A percentile compares a stretch with the other conserved stretches of the same genome.
phyloP scores from a whole-genome alignment of 176 grass and related monocot species.

The Lolium perenne region DNA sequence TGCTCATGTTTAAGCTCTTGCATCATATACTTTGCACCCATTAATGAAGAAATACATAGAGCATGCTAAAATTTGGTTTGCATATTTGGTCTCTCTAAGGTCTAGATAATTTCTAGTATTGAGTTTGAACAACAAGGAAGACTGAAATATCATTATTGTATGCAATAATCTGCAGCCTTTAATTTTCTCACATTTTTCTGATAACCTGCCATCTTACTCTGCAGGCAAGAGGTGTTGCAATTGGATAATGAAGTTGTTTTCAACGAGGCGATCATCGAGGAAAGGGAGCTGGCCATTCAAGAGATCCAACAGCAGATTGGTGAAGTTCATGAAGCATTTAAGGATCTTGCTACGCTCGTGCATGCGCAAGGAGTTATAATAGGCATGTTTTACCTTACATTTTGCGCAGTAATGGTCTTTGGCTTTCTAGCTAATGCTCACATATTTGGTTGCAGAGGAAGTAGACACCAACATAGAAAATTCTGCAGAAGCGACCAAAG shows the following conservation, averaged over 20 bases:
- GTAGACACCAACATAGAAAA: slow-evolving; percentile 82
- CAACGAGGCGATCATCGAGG: slow-evolving; percentile 95
- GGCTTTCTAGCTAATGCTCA: slow-evolving; percentile 18
- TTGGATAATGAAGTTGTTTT: slow-evolving; percentile 97
- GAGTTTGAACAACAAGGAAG: too few species aligned
- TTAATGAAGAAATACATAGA: too few species aligned
- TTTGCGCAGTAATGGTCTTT: slow-evolving; percentile 6
- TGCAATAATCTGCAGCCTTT: neutral
- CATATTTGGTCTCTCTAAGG: too few species aligned
- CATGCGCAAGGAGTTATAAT: slow-evolving; percentile 84
- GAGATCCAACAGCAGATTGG: slow-evolving; percentile 98
- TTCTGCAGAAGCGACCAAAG: slow-evolving; percentile 62
- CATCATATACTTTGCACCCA: too few species aligned
- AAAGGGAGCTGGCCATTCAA: slow-evolving; percentile 90
- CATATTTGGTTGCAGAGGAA: slow-evolving; percentile 66
- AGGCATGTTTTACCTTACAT: slow-evolving; percentile 51
- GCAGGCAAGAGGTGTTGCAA: slow-evolving; percentile 82
- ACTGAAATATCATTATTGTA: neutral
- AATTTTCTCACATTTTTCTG: neutral
- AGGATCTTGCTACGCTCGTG: slow-evolving; percentile 92
- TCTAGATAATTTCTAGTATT: too few species aligned
- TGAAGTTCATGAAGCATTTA: slow-evolving; percentile 92
- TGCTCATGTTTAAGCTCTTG: too few species aligned
- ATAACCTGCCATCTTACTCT: slow-evolving; percentile 35
- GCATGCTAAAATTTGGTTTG: too few species aligned